Base-by-base conservation (phyloP, 2,329 filamentous ascomycete genomes). In the Aotearoamyces nothofagi region DNA sequence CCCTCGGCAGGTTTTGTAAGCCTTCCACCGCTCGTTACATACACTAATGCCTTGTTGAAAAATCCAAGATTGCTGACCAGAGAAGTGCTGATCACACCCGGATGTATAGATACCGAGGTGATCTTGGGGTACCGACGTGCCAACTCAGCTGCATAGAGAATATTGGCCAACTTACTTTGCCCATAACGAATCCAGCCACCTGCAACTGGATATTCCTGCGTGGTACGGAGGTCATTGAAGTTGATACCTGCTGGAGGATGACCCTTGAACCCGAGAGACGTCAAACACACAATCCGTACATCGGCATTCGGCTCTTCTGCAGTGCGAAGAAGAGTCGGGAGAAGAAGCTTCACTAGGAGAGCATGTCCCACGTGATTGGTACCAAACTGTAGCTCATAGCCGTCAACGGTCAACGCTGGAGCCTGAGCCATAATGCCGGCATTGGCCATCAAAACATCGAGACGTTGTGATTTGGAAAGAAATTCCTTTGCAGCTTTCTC, bases 361-460 rank as follows among this genome's bases (percentile, higher is more conserved):
- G 60, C 57, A 29, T 64, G 60, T 10, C 60, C 60, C 22, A 66
- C 38, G 39, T 65, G 58, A 32, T 66, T 67, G 2, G 53, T 59
- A 2, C 54, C 59, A 33, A 65, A 61, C 33, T 63, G 55, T 7
- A 57, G 36, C 38, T 66, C 63, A 33, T 61, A 65, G 9, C 60
- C 60, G 11, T 65, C 55, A 15, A 44, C 40, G 4, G 57, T 60
- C 6, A 54, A 37, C 2, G 34, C 48, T 0, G 53, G 44, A 4
- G 55, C 49, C 11, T 37, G 39, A 1, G 50, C 54, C 53, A 63
- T 59, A 19, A 61, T 47, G 1, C 56, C 60, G 1, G 60, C 59
- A 33, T 63, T 61, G 24, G 54, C 54, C 32, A 63, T 50, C 4
- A 64, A 44, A 17, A 63, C 50, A 36, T 64, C 60, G 2, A 64